Conservation (phyloP, 768 basidiomycete genomes). For the Asterophora lycoperdoides region DNA sequence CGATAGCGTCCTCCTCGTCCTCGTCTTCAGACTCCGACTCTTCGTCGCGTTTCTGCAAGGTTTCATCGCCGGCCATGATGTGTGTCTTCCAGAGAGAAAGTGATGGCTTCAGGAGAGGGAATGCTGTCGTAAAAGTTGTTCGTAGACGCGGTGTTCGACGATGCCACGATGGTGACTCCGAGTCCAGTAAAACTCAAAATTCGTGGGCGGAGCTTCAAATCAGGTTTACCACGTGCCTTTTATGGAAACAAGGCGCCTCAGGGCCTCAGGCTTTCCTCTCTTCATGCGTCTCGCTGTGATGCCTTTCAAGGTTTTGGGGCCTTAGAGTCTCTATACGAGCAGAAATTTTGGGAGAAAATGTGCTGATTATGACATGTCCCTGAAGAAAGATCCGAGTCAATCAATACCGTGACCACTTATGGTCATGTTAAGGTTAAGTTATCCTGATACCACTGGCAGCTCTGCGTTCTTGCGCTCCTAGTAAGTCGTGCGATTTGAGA, state of each 20-base stretch:
- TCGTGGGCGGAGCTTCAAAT: constrained; percentile 17
- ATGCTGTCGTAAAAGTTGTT: neutral
- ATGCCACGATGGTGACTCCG: neutral
- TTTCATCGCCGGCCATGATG: constrained; percentile 67
- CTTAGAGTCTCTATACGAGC: no score
- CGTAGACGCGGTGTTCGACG: constrained; percentile 1
- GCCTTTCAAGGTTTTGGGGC: no score
- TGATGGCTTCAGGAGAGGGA: neutral
- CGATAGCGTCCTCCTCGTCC: constrained; percentile 56
- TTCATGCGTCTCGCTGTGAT: no score
- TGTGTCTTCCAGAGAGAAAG: neutral
- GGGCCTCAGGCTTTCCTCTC: neutral
- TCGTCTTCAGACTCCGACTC: constrained; percentile 64
- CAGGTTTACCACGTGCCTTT: constrained; percentile 12
- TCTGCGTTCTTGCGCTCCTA: no score
- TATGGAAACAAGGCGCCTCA: neutral
- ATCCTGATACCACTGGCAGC: no score
- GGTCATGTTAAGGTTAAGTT: no score
- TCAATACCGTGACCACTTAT: no score
- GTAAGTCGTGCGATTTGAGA: no score
- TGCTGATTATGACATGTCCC: no score
- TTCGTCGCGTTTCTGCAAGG: constrained; percentile 55
- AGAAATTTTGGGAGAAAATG: no score
- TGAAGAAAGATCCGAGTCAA: no score
- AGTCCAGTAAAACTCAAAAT: constrained; percentile 6